Percentiles rank a stretch among this genome's conserved stretches.
phyloP scores from a whole-genome alignment of 768 basidiomycete genomes.

The Dioszegia hungarica region DNA sequence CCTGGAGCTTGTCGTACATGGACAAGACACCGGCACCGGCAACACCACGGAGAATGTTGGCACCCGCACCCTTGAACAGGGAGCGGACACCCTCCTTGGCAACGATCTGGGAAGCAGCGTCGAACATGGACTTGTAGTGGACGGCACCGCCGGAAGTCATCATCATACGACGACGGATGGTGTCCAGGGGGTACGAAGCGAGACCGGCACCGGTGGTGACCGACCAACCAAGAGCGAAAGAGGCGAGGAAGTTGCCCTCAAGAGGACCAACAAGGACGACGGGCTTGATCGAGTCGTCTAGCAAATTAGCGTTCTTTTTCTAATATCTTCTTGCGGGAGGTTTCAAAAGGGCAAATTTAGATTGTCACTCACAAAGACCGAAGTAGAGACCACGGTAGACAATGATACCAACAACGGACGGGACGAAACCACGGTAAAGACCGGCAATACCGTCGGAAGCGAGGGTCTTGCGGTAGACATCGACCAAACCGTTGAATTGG shows the following conservation, averaged over 20 bases:
- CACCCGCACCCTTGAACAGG: conserved; percentile 98
- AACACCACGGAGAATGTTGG: conserved; percentile 91
- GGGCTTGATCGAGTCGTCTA: conserved; percentile 58
- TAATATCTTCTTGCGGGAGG: too few species aligned
- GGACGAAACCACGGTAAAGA: conserved; percentile 99
- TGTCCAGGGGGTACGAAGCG: conserved; percentile 64
- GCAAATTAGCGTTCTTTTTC: too few species aligned
- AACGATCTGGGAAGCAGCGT: conserved; percentile 88
- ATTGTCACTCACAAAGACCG: conserved; percentile 82
- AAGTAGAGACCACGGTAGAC: conserved; percentile 99
- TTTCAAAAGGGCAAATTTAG: background rate
- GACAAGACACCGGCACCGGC: conserved; percentile 99
- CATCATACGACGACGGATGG: conserved; percentile 97
- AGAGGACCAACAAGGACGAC: conserved; percentile 94
- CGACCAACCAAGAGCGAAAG: conserved; percentile 96
- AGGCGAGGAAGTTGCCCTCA: conserved; percentile 93
- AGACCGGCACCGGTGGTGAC: conserved; percentile 99
- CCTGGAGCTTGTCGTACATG: conserved; percentile 96
- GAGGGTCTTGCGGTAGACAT: conserved; percentile 96
- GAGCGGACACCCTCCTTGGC: conserved; percentile 87
- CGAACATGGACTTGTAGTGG: conserved; percentile 99
- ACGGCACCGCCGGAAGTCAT: conserved; percentile 95
- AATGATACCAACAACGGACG: conserved; percentile 98
- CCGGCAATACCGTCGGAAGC: conserved; percentile 96
- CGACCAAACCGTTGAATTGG: conserved; percentile 98